Evolutionary conservation across 352 stramenopile genomes (phyloP), one percentile per base, ranked within the genome.

Genomic region (Globisporangium splendens): DNA sequence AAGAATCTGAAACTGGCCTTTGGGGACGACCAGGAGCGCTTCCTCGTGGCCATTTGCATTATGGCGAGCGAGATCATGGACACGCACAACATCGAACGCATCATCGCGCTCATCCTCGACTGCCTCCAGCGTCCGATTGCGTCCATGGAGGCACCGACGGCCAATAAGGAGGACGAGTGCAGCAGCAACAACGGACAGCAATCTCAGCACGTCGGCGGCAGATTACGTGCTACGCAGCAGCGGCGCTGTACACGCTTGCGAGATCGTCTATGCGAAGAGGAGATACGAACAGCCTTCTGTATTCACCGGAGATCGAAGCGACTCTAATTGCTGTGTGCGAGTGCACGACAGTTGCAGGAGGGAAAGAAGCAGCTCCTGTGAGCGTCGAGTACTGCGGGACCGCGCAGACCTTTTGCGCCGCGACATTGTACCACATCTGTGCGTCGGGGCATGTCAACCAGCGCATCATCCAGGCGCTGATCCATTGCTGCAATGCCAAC

Each of bases 381-480:
- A 47, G 7, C 28, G 10, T 49, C 21, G 56, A 46, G 14, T 48
- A 54, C 59, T 59, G 61, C 47, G 44, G 41, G 22, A 59, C 66
- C 8, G 83, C 78, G 0, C 79, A 91, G 41, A 76, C 82, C 7
- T 93, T 87, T 61, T 91, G 84, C 53, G 78, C 84, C 0, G 79
- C 79, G 7, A 89, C 79, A 1, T 60, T 93, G 1, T 93, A 91
- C 59, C 78, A 93, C 41, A 65, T 89, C 48, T 93, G 84, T 33
- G 79, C 81, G 0, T 79, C 79, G 0, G 73, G 67, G 0, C 73
- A 79, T 17, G 72, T 72, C 17, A 83, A 72, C 17, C 59, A 66
- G 10, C 68, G 74, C 12, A 65, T 87, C 21, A 77, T 90, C 11
- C 74, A 88, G 33, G 83, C 78, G 0, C 62, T 93, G 14, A 83